These are phyloP conservation scores for Breynia disticha DNA, from an alignment of 441 rosid genomes.

Conservation along the genomic window DNA sequence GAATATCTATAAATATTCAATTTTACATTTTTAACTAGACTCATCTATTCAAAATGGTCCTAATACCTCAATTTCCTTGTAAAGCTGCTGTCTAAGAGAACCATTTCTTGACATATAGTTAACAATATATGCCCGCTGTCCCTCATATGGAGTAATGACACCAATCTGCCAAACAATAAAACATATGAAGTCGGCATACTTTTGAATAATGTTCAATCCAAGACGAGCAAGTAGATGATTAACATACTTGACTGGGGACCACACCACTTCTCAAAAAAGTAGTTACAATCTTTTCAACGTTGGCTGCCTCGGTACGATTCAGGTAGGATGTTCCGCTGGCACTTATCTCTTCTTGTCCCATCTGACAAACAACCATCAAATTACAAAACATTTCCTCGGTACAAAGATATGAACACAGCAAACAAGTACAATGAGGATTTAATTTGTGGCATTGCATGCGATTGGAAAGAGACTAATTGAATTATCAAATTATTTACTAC, in stretches of 20 bases:
- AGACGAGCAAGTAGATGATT: neutral
- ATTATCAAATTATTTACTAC: no score
- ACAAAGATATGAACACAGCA: neutral
- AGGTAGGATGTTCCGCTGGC: constrained; percentile 98
- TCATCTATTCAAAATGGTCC: neutral
- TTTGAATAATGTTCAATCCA: neutral
- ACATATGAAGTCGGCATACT: neutral
- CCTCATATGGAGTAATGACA: constrained; percentile 97
- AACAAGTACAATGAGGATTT: no score
- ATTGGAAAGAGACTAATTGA: no score
- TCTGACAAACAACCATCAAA: constrained; percentile 38
- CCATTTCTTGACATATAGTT: constrained; percentile 98
- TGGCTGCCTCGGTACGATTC: constrained; percentile 98
- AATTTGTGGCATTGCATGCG: no score
- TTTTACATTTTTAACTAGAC: constrained; percentile 1
- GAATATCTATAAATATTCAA: constrained; percentile 7
- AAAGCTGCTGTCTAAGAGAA: constrained; percentile 91
- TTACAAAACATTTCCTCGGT: constrained; percentile 11
- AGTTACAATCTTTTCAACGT: constrained; percentile 98
- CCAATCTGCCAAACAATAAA: constrained; percentile 55
- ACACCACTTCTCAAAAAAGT: constrained; percentile 97
- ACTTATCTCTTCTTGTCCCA: constrained; percentile 99
- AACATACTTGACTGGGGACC: constrained; percentile 77
- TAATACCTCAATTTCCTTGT: constrained; percentile 98
- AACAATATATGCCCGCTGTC: constrained; percentile 97